Percentiles rank a stretch among this genome's conserved stretches.
Conservation (phyloP, 2,329 filamentous ascomycete genomes). For the Fusarium subglutinans region DNA sequence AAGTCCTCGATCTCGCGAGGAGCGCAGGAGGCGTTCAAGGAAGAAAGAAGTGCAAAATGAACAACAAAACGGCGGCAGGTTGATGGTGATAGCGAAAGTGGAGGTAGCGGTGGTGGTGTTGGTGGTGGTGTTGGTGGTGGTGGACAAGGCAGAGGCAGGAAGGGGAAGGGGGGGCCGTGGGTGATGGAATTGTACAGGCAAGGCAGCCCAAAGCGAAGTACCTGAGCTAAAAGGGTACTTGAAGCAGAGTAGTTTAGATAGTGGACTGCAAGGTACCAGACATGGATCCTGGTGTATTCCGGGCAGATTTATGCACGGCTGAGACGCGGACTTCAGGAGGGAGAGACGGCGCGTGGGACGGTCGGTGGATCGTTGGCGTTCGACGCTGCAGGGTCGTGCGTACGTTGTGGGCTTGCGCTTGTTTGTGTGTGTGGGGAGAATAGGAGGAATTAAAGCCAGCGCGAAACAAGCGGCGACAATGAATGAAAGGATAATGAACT, state of each 20-base stretch:
- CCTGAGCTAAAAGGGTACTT: constrained; percentile 30
- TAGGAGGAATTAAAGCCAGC: constrained; percentile 19
- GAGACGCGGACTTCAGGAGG: constrained; percentile 46
- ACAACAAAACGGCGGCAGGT: constrained; percentile 31
- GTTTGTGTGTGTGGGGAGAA: constrained; percentile 26
- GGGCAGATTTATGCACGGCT: constrained; percentile 44
- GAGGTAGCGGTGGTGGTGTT: constrained; percentile 24
- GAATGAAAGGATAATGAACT: constrained; percentile 11
- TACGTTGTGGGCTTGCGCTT: constrained; percentile 25
- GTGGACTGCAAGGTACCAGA: constrained; percentile 30
- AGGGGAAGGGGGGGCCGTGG: constrained; percentile 31
- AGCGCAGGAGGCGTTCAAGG: constrained; percentile 24
- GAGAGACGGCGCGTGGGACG: constrained; percentile 44
- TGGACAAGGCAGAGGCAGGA: constrained; percentile 24
- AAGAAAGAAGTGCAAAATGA: constrained; percentile 31
- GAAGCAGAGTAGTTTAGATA: constrained; percentile 18
- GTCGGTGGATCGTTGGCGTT: constrained; percentile 41
- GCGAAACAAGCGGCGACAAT: constrained; percentile 27
- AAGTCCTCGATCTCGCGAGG: constrained; percentile 23
- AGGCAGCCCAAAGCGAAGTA: constrained; percentile 29
- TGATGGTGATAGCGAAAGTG: constrained; percentile 37
- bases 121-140: constrained; percentile 26
- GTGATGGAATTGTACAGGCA: constrained; percentile 35
- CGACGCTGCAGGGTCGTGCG: constrained; percentile 37
- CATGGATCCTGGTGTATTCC: constrained; percentile 29